These are phyloP conservation scores for Coemansia sp. DNA, from an alignment of 192 early-diverging fungal genomes.

Conservation along the genomic window DNA sequence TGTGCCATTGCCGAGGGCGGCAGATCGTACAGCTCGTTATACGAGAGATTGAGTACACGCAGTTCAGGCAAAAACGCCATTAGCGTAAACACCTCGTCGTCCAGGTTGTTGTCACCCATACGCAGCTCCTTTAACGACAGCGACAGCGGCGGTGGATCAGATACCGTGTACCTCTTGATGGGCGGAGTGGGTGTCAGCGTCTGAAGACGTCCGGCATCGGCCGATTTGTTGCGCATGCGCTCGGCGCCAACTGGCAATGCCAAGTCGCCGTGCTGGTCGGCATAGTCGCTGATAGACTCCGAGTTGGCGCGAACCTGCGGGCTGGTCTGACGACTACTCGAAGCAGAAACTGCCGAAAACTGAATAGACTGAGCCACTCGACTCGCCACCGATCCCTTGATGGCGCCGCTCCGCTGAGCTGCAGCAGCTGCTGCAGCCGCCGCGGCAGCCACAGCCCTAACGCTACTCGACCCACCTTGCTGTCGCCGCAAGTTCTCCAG, in stretches of 20 bases:
- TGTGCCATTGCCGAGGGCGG: conserved; percentile 74
- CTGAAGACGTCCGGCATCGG: conserved; percentile 37
- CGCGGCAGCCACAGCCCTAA: conserved; percentile 50
- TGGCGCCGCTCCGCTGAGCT: conserved; percentile 37
- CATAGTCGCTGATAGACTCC: conserved; percentile 15
- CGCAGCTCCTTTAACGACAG: conserved; percentile 64
- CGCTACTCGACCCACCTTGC: conserved; percentile 50
- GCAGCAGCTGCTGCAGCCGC: conserved; percentile 55
- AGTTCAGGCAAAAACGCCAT: conserved; percentile 77
- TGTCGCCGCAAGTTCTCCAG: conserved; percentile 54
- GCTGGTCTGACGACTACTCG: conserved; percentile 38
- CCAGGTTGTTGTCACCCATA: conserved; percentile 83
- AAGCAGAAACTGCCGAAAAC: conserved; percentile 25
- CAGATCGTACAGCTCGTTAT: conserved; percentile 79
- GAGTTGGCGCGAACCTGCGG: conserved; percentile 42
- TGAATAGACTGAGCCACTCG: conserved; percentile 38
- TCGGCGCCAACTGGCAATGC: neutral
- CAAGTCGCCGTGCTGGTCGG: neutral
- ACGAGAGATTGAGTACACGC: conserved; percentile 78
- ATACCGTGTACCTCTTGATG: conserved; percentile 49
- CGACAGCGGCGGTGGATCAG: conserved; percentile 60
- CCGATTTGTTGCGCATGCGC: conserved; percentile 45
- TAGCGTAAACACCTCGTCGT: conserved; percentile 77
- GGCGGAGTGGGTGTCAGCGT: conserved; percentile 29
- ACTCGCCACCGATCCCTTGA: conserved; percentile 18